Evolutionary conservation across 2,329 filamentous ascomycete species (phyloP), one percentile per base, ranked within the genome.

Genomic region (Ophiocordyceps australis): DNA sequence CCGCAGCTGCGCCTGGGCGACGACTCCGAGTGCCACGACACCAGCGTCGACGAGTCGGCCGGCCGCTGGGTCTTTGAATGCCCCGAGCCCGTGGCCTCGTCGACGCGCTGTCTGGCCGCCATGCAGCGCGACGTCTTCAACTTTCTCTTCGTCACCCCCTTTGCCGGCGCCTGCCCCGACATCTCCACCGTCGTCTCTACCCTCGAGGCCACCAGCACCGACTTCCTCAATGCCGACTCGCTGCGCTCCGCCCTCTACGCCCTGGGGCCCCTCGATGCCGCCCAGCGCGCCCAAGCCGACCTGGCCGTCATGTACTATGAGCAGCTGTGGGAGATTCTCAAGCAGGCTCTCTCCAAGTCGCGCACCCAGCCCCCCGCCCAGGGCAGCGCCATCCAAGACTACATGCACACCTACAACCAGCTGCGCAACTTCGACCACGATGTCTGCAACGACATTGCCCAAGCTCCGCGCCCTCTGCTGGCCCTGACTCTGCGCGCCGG

Each of bases 51-150:
- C 12, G 40, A 38, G 15, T 13, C 30, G 0, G 39, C 33, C 4
- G 48, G 48, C 1, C 34, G 32, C 2, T 52, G 48, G 48, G 35
- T 39, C 16, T 52, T 52, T 31, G 42, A 43, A 15, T 54, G 50
- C 27, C 47, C 50, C 0, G 46, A 45, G 1, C 37, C 39, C 2
- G 37, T 38, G 9, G 48, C 49, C 2, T 35, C 36, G 0, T 38
- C 37, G 0, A 28, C 39, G 25, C 35, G 31, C 13, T 54, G 50
- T 27, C 40, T 49, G 24, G 29, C 33, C 12, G 40, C 49, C 0
- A 40, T 54, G 16, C 37, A 43, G 26, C 36, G 42, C 21, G 39
- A 42, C 15, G 33, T 51, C 1, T 28, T 47, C 10, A 40, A 51
- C 21, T 43, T 50, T 9, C 37, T 54, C 17, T 38, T 41, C 6